Evolutionary conservation across 768 basidiomycete species (phyloP).

Genomic region (Neoboletus brunneissimus): DNA sequence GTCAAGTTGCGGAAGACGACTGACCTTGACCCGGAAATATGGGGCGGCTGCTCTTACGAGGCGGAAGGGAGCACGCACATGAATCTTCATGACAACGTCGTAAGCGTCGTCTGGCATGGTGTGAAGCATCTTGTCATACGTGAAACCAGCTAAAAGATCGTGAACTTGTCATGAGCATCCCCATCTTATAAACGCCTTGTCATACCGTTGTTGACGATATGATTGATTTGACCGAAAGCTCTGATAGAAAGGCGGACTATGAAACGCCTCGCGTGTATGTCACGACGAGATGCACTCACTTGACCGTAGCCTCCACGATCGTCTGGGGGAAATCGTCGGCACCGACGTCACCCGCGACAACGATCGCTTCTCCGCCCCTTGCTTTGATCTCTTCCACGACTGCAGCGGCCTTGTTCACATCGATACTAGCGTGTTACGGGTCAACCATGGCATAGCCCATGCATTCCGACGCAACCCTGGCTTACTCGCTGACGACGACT

Average conservation of each 20-base stretch:
- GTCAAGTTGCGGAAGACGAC: not conserved
- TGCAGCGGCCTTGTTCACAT: slow-evolving; percentile 59
- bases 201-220: slow-evolving; percentile 78
- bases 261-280: not conserved
- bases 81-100: slow-evolving; percentile 80
- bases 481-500: slow-evolving; percentile 80
- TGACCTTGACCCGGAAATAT: slow-evolving; percentile 74
- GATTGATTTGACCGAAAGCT: slow-evolving; percentile 81
- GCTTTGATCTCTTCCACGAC: slow-evolving; percentile 74
- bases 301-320: slow-evolving; percentile 71
- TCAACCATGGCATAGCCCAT: slow-evolving; percentile 1
- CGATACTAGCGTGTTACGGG: slow-evolving; percentile 49
- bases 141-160: slow-evolving; percentile 57
- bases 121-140: slow-evolving; percentile 85
- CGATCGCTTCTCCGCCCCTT: slow-evolving; percentile 70
- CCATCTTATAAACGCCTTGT: not conserved
- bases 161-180: not conserved
- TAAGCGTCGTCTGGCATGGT: slow-evolving; percentile 81
- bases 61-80: slow-evolving; percentile 83
- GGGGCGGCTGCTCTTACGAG: slow-evolving; percentile 82
- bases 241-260: slow-evolving; percentile 33
- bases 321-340: slow-evolving; percentile 81
- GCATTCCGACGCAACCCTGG: not conserved
- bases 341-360: slow-evolving; percentile 75
- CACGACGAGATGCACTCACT: slow-evolving; percentile 48